These are phyloP conservation scores for Blastocystis sp. DNA, from an alignment of 352 stramenopile species.

Conservation along the genomic window DNA sequence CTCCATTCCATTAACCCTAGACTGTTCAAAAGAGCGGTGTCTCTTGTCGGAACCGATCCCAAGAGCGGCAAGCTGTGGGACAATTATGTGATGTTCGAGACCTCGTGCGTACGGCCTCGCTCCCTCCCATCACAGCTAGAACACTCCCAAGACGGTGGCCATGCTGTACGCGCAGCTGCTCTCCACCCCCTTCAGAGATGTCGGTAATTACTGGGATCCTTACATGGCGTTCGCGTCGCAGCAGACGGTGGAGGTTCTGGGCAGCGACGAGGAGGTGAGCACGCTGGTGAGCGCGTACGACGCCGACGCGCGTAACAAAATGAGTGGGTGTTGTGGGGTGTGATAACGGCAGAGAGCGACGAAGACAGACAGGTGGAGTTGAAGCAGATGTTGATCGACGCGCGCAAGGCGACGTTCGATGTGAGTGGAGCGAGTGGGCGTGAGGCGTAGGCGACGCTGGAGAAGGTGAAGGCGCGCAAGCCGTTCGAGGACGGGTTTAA, in stretches of 20 bases:
- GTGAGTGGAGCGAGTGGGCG: not conserved
- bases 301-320: constrained; percentile 39
- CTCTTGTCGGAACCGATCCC: constrained; percentile 54
- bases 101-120: not conserved
- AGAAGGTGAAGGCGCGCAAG: constrained; percentile 64
- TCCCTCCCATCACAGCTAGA: not conserved
- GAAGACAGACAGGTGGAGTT: constrained; percentile 57
- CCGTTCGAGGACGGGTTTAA: constrained; percentile 69
- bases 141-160: constrained; percentile 38
- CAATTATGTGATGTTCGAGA: constrained; percentile 62
- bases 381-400: constrained; percentile 73
- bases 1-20: constrained; percentile 4
- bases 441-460: constrained; percentile 3
- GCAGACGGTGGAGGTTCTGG: constrained; percentile 46
- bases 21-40: constrained; percentile 55
- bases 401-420: constrained; percentile 62
- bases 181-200: constrained; percentile 58
- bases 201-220: constrained; percentile 55
- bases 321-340: not conserved
- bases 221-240: constrained; percentile 70
- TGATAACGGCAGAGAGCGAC: constrained; percentile 60
- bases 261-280: constrained; percentile 40
- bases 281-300: constrained; percentile 15
- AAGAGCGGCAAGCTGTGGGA: constrained; percentile 54
- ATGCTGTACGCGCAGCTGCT: constrained; percentile 24